phyloP scores from a whole-genome alignment of 176 grass and related monocot genomes.

The Phyllostachys edulis region DNA sequence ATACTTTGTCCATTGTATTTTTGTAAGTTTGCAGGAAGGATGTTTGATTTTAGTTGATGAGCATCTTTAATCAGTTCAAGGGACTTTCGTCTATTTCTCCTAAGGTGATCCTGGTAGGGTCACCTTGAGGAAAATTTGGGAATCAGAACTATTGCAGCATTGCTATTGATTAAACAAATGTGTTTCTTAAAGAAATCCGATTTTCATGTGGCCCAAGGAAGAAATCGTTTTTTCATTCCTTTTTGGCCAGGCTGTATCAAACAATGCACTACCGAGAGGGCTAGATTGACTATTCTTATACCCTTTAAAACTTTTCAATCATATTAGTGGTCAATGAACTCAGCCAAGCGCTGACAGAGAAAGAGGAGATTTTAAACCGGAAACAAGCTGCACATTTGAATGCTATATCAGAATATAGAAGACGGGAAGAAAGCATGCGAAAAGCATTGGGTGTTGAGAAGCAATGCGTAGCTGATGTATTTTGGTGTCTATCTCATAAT shows the following conservation, averaged over 20 bases:
- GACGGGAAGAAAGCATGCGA: slow-evolving; percentile 61
- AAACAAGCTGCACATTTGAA: slow-evolving; percentile 79
- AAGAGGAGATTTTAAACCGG: slow-evolving; percentile 72
- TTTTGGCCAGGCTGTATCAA: background rate
- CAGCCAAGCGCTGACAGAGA: no score
- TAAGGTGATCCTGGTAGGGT: no score
- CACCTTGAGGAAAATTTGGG: no score
- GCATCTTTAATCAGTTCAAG: no score
- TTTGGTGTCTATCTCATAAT: slow-evolving; percentile 18
- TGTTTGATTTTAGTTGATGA: no score
- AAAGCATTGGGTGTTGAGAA: slow-evolving; percentile 82
- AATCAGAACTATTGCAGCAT: background rate
- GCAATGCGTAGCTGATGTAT: slow-evolving; percentile 79
- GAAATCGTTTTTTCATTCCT: background rate
- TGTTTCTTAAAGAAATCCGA: background rate
- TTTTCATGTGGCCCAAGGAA: background rate
- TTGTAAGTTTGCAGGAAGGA: no score
- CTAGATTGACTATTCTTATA: no score
- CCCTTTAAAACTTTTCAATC: no score
- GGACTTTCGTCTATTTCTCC: no score
- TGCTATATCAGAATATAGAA: slow-evolving; percentile 75
- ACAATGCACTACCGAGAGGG: background rate
- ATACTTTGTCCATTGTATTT: no score
- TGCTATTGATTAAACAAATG: background rate
- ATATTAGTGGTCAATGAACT: no score